Evolutionary conservation across 2,329 filamentous ascomycete genomes (phyloP).

Genomic region (Boeremia exigua): DNA sequence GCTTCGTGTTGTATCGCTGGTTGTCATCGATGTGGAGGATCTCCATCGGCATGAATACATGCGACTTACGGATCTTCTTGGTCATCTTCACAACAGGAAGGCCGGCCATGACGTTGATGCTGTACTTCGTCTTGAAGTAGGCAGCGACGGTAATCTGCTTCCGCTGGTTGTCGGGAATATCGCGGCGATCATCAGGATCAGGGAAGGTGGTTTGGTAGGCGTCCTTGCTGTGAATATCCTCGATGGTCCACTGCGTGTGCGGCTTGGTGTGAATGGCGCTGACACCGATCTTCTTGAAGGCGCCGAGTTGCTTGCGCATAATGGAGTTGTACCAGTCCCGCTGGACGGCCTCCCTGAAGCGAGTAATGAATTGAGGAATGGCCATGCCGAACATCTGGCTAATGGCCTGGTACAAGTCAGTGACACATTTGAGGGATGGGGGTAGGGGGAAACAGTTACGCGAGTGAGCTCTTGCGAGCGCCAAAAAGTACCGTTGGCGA

Average conservation of each 20-base stretch:
- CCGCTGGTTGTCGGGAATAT: slow-evolving; percentile 65
- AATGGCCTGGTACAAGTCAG: slow-evolving; percentile 26
- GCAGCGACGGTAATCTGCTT: slow-evolving; percentile 59
- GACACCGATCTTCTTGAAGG: slow-evolving; percentile 52
- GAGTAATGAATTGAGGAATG: slow-evolving; percentile 21
- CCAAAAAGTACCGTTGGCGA: slow-evolving; percentile 93
- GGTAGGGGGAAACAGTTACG: slow-evolving; percentile 17
- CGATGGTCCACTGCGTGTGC: slow-evolving; percentile 58
- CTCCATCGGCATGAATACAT: slow-evolving; percentile 63
- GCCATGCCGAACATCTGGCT: slow-evolving; percentile 36
- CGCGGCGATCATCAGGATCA: slow-evolving; percentile 68
- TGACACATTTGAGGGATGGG: not conserved
- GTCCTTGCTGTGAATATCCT: slow-evolving; percentile 54
- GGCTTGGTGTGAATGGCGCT: slow-evolving; percentile 46
- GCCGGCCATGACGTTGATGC: slow-evolving; percentile 53
- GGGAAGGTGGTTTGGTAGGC: slow-evolving; percentile 55
- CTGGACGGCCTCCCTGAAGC: slow-evolving; percentile 26
- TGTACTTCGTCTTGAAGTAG: slow-evolving; percentile 63
- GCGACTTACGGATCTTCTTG: slow-evolving; percentile 52
- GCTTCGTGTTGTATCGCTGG: slow-evolving; percentile 64
- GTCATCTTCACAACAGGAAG: slow-evolving; percentile 67
- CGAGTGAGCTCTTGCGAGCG: slow-evolving; percentile 47
- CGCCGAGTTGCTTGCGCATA: slow-evolving; percentile 48
- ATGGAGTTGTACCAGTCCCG: slow-evolving; percentile 33
- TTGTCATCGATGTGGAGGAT: slow-evolving; percentile 59